Percentiles rank a stretch among this genome's conserved stretches.
These are phyloP conservation scores for Cyclocybe aegerita DNA, from an alignment of 768 basidiomycete genomes.

Conservation along the genomic window DNA sequence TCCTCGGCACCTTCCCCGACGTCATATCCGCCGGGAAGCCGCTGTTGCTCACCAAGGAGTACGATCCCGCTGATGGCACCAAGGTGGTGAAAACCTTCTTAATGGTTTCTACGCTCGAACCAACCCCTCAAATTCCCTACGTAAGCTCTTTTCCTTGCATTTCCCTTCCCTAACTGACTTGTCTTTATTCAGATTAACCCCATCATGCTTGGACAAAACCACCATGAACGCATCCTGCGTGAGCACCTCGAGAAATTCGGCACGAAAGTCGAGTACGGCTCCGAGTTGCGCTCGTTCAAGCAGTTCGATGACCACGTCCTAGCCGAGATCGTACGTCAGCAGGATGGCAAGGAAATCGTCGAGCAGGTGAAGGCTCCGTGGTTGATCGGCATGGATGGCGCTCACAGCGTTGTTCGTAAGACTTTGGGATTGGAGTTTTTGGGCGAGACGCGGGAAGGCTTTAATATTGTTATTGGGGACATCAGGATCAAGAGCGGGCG, in stretches of 20 bases:
- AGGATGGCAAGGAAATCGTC: conserved; percentile 13
- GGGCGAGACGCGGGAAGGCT: conserved; percentile 36
- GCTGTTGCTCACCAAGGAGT: conserved; percentile 23
- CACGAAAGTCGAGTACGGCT: conserved; percentile 39
- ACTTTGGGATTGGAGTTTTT: conserved; percentile 35
- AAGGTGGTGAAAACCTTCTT: conserved; percentile 23
- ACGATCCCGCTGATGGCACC: conserved; percentile 29
- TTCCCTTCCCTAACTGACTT: not conserved
- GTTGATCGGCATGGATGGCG: conserved; percentile 45
- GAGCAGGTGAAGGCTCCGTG: conserved; percentile 32
- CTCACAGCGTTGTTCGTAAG: conserved; percentile 40
- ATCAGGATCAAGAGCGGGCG: conserved; percentile 37
- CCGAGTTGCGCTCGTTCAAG: conserved; percentile 41
- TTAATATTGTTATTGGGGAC: conserved; percentile 34
- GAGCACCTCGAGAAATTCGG: conserved; percentile 28
- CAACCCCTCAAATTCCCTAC: conserved; percentile 29
- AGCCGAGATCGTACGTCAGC: conserved; percentile 30
- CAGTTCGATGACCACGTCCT: conserved; percentile 33
- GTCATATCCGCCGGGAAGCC: conserved; percentile 25
- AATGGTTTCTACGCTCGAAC: conserved; percentile 21
- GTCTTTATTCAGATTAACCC: conserved; percentile 23
- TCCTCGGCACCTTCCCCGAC: conserved; percentile 37
- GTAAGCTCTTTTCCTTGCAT: conserved; percentile 18
- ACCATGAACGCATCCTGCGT: conserved; percentile 35
- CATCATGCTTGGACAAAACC: conserved; percentile 30